Evolutionary conservation across 2,329 filamentous ascomycete genomes (phyloP).

Genomic region (Huntiella omanensis): DNA sequence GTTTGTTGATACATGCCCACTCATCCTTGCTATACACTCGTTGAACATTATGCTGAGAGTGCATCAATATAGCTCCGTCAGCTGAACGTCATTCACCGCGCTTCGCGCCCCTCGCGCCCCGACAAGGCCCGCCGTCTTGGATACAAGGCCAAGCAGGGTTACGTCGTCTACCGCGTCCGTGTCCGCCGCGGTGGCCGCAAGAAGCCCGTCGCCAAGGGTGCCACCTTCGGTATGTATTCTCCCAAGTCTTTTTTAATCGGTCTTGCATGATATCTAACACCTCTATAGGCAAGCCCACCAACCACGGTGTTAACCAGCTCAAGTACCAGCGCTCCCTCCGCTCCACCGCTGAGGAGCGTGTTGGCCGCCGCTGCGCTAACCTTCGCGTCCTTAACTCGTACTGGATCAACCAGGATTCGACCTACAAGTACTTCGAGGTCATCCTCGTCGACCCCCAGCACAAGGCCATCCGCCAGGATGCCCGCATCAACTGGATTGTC

Average conservation of each 20-base stretch:
- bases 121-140: slow-evolving; percentile 99
- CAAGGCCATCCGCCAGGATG: slow-evolving; percentile 98
- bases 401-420: slow-evolving; percentile 99
- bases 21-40: slow-evolving; percentile 80
- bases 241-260: not conserved
- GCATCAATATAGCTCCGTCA: slow-evolving; percentile 99
- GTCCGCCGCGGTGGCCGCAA: slow-evolving; percentile 98
- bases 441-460: slow-evolving; percentile 99
- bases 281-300: slow-evolving; percentile 88
- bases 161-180: slow-evolving; percentile 99
- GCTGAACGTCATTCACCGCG: slow-evolving; percentile 98
- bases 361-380: slow-evolving; percentile 97
- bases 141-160: slow-evolving; percentile 99
- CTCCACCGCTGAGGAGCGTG: slow-evolving; percentile 98
- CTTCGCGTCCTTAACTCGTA: slow-evolving; percentile 99
- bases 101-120: slow-evolving; percentile 90
- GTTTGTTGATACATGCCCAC: slow-evolving; percentile 9
- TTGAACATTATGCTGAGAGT: slow-evolving; percentile 99
- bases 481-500: slow-evolving; percentile 99
- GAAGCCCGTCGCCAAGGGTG: slow-evolving; percentile 89
- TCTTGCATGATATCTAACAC: slow-evolving; percentile 13
- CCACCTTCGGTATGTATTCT: slow-evolving; percentile 70
- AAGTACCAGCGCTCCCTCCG: slow-evolving; percentile 99
- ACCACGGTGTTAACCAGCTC: slow-evolving; percentile 99
- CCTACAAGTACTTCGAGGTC: slow-evolving; percentile 99